Conservation (phyloP, 169 alveolate genomes). For the Plasmodium ovale region DNA sequence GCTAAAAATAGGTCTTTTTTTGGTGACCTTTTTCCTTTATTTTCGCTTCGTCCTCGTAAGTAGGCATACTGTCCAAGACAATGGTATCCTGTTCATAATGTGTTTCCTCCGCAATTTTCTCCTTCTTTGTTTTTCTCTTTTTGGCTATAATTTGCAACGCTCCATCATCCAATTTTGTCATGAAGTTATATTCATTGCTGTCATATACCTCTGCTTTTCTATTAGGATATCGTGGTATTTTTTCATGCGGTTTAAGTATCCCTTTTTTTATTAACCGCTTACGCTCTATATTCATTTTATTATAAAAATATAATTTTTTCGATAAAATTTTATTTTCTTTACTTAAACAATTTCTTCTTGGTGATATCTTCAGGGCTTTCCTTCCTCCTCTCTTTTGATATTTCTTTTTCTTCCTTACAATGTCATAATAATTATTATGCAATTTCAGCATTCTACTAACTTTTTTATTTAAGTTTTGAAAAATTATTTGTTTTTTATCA, state of each 20-base stretch:
- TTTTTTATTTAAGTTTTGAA: slow-evolving; percentile 75
- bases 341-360: slow-evolving; percentile 73
- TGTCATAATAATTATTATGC: slow-evolving; percentile 66
- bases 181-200: slow-evolving; percentile 66
- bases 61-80: slow-evolving; percentile 73
- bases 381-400: slow-evolving; percentile 69
- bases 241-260: slow-evolving; percentile 56
- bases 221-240: slow-evolving; percentile 74
- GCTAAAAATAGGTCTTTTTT: slow-evolving; percentile 66
- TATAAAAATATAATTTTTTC: slow-evolving; percentile 73
- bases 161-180: slow-evolving; percentile 59
- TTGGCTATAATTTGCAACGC: slow-evolving; percentile 61
- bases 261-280: slow-evolving; percentile 73
- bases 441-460: slow-evolving; percentile 69
- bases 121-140: slow-evolving; percentile 68
- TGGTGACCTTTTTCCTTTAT: slow-evolving; percentile 63
- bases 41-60: slow-evolving; percentile 71
- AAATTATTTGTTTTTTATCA: slow-evolving; percentile 64
- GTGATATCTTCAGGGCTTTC: slow-evolving; percentile 64
- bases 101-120: slow-evolving; percentile 12
- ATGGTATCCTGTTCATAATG: slow-evolving; percentile 54
- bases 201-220: slow-evolving; percentile 71
- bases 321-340: slow-evolving; percentile 73
- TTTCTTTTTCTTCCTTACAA: slow-evolving; percentile 57
- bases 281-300: slow-evolving; percentile 67